phyloP scores from a whole-genome alignment of 2,329 filamentous ascomycete genomes.

The Colletotrichum shisoi region DNA sequence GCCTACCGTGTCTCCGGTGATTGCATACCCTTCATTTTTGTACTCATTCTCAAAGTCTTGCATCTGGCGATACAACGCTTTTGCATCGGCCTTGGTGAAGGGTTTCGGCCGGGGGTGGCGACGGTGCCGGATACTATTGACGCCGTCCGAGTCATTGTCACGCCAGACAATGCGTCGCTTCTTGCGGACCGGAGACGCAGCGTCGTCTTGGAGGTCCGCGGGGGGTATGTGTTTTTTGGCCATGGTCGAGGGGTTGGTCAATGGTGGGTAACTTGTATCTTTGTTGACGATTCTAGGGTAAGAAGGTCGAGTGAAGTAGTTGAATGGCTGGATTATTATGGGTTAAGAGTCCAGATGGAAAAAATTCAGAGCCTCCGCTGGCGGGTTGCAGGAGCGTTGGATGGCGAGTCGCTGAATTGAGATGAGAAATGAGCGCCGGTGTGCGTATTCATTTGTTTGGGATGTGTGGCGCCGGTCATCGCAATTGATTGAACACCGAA shows the following conservation, averaged over 20 bases:
- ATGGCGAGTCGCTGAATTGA: no score
- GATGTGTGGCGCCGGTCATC: no score
- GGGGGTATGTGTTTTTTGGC: neutral
- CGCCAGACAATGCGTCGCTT: neutral
- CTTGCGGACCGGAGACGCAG: neutral
- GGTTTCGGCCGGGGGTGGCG: neutral
- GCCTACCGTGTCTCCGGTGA: neutral
- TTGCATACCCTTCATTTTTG: neutral
- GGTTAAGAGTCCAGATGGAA: neutral
- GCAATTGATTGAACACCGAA: no score
- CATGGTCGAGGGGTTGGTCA: neutral
- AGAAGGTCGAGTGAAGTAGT: no score
- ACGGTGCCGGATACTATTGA: rapidly evolving
- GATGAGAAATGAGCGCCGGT: neutral
- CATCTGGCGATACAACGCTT: neutral
- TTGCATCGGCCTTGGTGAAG: neutral
- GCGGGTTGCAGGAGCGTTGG: neutral
- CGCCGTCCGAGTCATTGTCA: neutral
- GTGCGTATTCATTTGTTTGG: no score
- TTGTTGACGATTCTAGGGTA: neutral
- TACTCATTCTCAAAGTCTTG: neutral
- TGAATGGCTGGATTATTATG: neutral
- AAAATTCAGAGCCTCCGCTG: no score
- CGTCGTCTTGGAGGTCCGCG: neutral
- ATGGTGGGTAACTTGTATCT: neutral